Base-by-base conservation (phyloP, 805 yeast genomes). In the Huiozyma sinensis region DNA sequence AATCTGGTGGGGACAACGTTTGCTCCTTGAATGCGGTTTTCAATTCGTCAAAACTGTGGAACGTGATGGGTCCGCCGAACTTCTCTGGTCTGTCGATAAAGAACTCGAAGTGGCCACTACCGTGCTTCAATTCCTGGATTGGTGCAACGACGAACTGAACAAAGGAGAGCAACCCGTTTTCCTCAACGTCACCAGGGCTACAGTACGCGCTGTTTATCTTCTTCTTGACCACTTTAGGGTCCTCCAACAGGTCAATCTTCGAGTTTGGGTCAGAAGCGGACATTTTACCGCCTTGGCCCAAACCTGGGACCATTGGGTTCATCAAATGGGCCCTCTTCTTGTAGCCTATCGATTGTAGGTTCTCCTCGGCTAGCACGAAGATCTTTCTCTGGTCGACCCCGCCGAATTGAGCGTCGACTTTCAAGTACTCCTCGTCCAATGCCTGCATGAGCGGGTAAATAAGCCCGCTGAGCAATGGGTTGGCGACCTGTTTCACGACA, bases 381-480 rank as follows among this genome's bases (percentile, higher is more conserved):
- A 92, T 92, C 70, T 92, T 92, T 69, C 99, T 81, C 71, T 92
- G 98, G 66, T 92, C 99, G 44, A 92, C 95, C 65, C 99, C 99
- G 53, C 99, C 99, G 58, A 92, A 92, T 69, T 92, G 98, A 27
- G 77, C 95, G 65, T 92, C 99, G 35, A 77, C 87, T 30, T 72
- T 83, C 58, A 92, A 75, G 64, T 81, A 81, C 60, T 92, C 82
- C 67, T 92, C 99, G 65, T 92, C 99, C 47, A 92, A 73, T 6
- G 97, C 97, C 70, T 92, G 99, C 99, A 92, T 92, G 61, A 94
- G 76, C 44, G 99, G 99, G 67, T 92, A 92, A 54, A 92, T 87
- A 63, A 92, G 76, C 7, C 98, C 98, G 36, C 90, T 79, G 47
- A 92, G 75, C 53, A 88, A 75, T 35, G 99, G 98, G 66, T 89